A percentile compares a stretch with the other conserved stretches of the same genome.
Conservation (phyloP, 805 yeast genomes). For the Clavispora vitiphila region DNA sequence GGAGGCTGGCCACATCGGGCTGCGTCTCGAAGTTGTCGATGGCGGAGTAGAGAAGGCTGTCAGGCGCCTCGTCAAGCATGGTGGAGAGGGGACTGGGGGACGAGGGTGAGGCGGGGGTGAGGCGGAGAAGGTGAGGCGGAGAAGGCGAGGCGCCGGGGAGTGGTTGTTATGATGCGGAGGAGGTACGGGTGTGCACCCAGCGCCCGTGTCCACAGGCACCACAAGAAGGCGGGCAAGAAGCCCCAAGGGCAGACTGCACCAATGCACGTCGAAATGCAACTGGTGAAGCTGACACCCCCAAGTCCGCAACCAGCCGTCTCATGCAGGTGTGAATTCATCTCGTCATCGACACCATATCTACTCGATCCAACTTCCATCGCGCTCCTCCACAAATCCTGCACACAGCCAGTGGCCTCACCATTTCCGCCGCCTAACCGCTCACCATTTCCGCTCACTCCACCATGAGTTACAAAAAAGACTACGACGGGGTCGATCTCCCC, state of each 20-base stretch:
- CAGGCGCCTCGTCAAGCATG: constrained; percentile 31
- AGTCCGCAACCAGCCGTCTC: too few relatives aligned
- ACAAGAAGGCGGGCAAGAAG: too few relatives aligned
- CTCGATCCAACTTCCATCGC: too few relatives aligned
- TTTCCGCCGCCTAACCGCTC: too few relatives aligned
- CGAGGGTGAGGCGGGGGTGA: too few relatives aligned
- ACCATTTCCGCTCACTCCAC: constrained; percentile 8
- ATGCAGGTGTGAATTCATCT: too few relatives aligned
- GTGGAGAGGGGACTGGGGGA: neutral
- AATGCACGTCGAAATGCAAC: too few relatives aligned
- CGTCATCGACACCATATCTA: too few relatives aligned
- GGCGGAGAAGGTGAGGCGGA: neutral
- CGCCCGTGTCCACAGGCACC: too few relatives aligned
- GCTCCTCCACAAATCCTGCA: too few relatives aligned
- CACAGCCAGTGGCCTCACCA: neutral
- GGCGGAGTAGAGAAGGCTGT: constrained; percentile 35
- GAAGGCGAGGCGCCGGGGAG: neutral
- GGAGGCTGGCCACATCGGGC: constrained; percentile 44
- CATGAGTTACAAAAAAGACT: constrained; percentile 33
- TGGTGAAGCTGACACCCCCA: too few relatives aligned
- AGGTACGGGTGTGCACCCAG: neutral
- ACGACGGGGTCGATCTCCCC: constrained; percentile 34
- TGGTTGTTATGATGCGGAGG: neutral
- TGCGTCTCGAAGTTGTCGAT: constrained; percentile 47
- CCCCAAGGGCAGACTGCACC: too few relatives aligned